Conservation (phyloP, 805 yeast genomes). For the Candida chauliodis region DNA sequence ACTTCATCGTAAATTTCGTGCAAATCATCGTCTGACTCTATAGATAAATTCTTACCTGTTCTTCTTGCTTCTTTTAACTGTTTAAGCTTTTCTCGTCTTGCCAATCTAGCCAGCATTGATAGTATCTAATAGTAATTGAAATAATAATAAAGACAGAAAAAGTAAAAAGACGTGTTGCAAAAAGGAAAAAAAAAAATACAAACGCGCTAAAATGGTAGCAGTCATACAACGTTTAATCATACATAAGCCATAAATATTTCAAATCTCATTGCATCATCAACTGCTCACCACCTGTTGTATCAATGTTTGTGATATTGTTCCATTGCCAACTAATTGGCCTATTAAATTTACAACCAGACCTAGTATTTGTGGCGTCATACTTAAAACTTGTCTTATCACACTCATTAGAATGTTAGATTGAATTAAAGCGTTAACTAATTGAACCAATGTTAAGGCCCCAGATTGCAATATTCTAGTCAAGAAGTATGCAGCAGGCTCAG, state of each 20-base stretch:
- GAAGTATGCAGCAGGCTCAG: constrained; percentile 25
- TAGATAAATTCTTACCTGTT: constrained; percentile 47
- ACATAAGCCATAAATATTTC: background rate
- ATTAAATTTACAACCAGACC: constrained; percentile 16
- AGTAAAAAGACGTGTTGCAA: constrained; percentile 4
- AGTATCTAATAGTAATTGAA: background rate
- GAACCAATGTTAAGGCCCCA: constrained; percentile 19
- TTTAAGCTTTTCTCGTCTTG: constrained; percentile 46
- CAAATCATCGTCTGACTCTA: constrained; percentile 41
- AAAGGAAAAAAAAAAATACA: too few species aligned
- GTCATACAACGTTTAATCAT: background rate
- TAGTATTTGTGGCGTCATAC: constrained; percentile 17
- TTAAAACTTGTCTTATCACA: constrained; percentile 17
- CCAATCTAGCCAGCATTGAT: constrained; percentile 30
- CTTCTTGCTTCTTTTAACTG: constrained; percentile 63
- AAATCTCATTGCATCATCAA: background rate
- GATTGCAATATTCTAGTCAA: constrained; percentile 20
- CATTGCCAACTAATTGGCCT: constrained; percentile 17
- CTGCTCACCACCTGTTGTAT: background rate
- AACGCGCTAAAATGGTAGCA: constrained; percentile 2
- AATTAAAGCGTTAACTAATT: constrained; percentile 18
- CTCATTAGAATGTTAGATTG: constrained; percentile 17
- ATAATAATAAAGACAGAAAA: constrained; percentile 2
- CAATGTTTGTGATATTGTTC: constrained; percentile 14
- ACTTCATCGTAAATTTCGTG: constrained; percentile 80